Evolutionary conservation across 2,329 filamentous ascomycete genomes (phyloP), one percentile per base, ranked within the genome.

Genomic region (Atkinsonella texensis): DNA sequence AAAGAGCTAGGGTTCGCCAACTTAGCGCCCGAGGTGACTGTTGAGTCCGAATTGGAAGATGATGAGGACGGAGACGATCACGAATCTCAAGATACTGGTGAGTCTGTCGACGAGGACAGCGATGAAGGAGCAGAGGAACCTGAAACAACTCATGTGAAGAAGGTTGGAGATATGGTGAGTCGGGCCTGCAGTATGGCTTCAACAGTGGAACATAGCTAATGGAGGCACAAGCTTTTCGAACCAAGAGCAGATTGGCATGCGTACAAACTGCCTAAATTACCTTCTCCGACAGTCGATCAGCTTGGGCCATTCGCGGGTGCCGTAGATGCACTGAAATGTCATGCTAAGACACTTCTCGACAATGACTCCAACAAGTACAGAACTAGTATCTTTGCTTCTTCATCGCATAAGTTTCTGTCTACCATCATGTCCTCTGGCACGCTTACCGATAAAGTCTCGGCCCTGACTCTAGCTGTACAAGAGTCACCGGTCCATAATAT

Each of bases 371-470:
- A 80, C 41, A 74, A 80, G 46, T 98, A 96, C 69, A 76, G 77
- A 51, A 79, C 81, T 28, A 84, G 88, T 58, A 73, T 86, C 52
- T 81, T 87, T 7, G 81, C 87, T 48, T 89, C 88, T 28, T 93
- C 91, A 2, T 91, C 90, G 41, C 87, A 94, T 68, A 95, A 90
- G 66, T 98, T 98, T 74, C 84, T 97, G 75, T 88, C 90, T 1
- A 95, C 89, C 17, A 96, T 98, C 65, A 96, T 97, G 87, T 75
- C 89, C 10, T 94, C 90, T 1, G 93, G 93, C 74, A 98, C 94
- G 10, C 80, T 97, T 59, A 94, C 89, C 52, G 93, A 98, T 67
- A 97, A 96, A 67, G 85, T 97, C 43, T 98, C 93, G 2, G 94
- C 93, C 3, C 74, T 98, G 62, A 98, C 93, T 4, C 75, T 98